Conservation (phyloP, 2,329 filamentous ascomycete genomes). For the Alternaria sp. region DNA sequence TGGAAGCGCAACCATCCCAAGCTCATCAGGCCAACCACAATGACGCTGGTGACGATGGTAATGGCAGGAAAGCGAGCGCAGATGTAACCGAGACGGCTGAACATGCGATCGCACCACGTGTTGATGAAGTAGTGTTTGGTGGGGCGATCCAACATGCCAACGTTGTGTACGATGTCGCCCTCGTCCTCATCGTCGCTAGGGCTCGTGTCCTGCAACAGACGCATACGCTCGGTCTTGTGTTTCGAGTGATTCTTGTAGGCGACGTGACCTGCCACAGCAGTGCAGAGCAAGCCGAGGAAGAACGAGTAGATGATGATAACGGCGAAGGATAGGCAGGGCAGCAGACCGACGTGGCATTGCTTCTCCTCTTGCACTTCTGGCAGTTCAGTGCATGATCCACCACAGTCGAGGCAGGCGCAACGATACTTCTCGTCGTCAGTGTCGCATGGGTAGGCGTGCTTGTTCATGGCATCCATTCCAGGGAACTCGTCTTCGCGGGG, state of each 20-base stretch:
- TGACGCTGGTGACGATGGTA: conserved; percentile 77
- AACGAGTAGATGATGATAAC: conserved; percentile 86
- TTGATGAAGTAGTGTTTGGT: conserved; percentile 84
- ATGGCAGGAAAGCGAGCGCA: conserved; percentile 85
- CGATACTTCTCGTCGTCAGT: conserved; percentile 83
- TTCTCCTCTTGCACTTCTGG: conserved; percentile 73
- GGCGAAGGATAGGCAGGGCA: conserved; percentile 94
- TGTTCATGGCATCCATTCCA: conserved; percentile 73
- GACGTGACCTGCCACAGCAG: conserved; percentile 73
- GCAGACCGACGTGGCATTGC: conserved; percentile 79
- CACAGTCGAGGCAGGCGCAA: conserved; percentile 94
- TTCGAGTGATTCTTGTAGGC: conserved; percentile 76
- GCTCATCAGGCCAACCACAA: conserved; percentile 79
- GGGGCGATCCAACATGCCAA: conserved; percentile 78
- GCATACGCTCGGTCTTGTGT: conserved; percentile 80
- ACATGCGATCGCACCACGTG: conserved; percentile 77
- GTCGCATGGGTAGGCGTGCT: conserved; percentile 85
- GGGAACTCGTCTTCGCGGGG: conserved; percentile 65
- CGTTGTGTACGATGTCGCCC: conserved; percentile 78
- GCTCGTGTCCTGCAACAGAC: conserved; percentile 81
- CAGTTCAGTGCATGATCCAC: conserved; percentile 80
- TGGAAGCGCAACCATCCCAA: conserved; percentile 87
- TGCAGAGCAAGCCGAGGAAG: conserved; percentile 70
- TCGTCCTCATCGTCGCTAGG: conserved; percentile 95
- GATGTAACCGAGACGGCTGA: conserved; percentile 77